These are phyloP conservation scores for Arthrinium phaeospermum DNA, from an alignment of 2,329 filamentous ascomycete genomes.

Conservation along the genomic window DNA sequence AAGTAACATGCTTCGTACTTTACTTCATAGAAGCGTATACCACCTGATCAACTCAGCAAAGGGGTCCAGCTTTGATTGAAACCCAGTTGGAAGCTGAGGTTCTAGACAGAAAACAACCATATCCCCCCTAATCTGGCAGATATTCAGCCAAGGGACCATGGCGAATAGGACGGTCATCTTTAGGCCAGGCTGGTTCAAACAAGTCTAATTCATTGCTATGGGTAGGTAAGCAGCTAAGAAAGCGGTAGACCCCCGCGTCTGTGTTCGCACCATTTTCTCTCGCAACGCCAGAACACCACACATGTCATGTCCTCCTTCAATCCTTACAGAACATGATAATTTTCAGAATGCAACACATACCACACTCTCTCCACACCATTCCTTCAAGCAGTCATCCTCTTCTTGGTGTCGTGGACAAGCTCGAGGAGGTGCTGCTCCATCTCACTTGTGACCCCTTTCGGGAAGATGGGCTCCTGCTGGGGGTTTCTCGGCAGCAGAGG, in stretches of 20 bases:
- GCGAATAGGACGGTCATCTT: not conserved
- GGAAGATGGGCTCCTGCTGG: slow-evolving; percentile 41
- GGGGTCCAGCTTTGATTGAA: not conserved
- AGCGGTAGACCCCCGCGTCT: not conserved
- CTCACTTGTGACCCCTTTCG: slow-evolving; percentile 47
- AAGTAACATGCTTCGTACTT: not conserved
- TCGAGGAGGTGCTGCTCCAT: slow-evolving; percentile 47
- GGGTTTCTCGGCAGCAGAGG: slow-evolving; percentile 49
- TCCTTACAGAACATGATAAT: not conserved
- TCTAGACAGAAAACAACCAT: not conserved
- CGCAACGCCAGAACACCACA: slow-evolving; percentile 4
- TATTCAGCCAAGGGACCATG: not conserved
- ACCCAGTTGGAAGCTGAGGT: not conserved
- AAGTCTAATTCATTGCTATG: not conserved
- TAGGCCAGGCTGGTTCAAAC: not conserved
- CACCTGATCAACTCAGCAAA: not conserved
- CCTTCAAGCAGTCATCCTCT: not conserved
- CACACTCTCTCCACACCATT: not conserved
- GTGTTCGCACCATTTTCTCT: not conserved
- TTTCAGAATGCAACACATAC: not conserved
- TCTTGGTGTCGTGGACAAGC: slow-evolving; percentile 38
- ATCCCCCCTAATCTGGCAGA: not conserved
- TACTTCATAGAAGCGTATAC: not conserved
- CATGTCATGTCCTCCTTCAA: not conserved
- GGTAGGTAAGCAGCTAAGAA: not conserved